Evolutionary conservation across 768 basidiomycete genomes (phyloP).

Genomic region (Brasilioporus rufonigricans): DNA sequence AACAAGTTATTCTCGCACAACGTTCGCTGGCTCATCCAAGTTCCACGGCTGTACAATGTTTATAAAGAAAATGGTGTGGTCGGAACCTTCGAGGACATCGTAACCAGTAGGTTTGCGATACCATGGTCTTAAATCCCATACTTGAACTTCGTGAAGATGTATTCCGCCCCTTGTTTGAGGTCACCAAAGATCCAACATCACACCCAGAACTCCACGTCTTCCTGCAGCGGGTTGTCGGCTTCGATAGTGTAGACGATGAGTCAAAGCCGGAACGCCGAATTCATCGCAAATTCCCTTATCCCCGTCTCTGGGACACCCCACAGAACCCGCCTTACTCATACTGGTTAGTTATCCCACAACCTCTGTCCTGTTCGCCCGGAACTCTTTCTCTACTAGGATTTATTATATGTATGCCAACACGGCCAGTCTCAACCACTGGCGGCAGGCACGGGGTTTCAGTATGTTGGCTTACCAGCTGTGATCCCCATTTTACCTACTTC

Average conservation of each 20-base stretch:
- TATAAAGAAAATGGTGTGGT: slow-evolving; percentile 89
- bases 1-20: slow-evolving; percentile 95
- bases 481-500: slow-evolving; percentile 3
- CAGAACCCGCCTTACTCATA: slow-evolving; percentile 96
- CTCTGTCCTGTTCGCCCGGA: slow-evolving; percentile 1
- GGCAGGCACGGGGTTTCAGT: slow-evolving; percentile 89
- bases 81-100: slow-evolving; percentile 86
- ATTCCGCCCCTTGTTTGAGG: slow-evolving; percentile 92
- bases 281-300: slow-evolving; percentile 92
- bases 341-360: slow-evolving; percentile 57
- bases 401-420: slow-evolving; percentile 99
- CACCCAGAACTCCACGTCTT: slow-evolving; percentile 96
- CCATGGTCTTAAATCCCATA: not conserved
- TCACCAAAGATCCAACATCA: slow-evolving; percentile 83
- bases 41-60: slow-evolving; percentile 92
- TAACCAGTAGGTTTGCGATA: slow-evolving; percentile 64
- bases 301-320: slow-evolving; percentile 81
- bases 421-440: slow-evolving; percentile 92
- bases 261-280: slow-evolving; percentile 90
- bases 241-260: slow-evolving; percentile 99
- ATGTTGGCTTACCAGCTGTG: slow-evolving; percentile 30
- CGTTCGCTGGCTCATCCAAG: slow-evolving; percentile 95
- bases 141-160: slow-evolving; percentile 55
- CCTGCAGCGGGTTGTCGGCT: slow-evolving; percentile 91
- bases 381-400: slow-evolving; percentile 50